phyloP scores from a whole-genome alignment of 2,329 filamentous ascomycete genomes.

The Chrysoporthe cubensis region DNA sequence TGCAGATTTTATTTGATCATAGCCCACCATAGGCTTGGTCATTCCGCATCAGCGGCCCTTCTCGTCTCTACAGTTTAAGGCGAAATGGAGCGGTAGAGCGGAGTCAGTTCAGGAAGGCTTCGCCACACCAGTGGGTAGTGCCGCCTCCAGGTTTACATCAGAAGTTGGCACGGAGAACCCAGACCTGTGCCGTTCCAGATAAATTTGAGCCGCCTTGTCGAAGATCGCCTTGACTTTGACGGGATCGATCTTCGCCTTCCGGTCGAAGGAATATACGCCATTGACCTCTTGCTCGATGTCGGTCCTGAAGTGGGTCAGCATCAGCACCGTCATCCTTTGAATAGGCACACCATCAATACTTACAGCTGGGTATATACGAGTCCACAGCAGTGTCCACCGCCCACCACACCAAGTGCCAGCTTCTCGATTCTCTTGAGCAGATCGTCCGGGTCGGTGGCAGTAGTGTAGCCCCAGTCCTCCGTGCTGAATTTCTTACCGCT shows the following conservation, averaged over 20 bases:
- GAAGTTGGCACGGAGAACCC: background rate
- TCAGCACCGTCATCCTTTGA: background rate
- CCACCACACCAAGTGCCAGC: constrained; percentile 61
- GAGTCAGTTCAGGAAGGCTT: background rate
- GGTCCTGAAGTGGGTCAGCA: constrained; percentile 39
- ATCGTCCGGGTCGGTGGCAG: constrained; percentile 62
- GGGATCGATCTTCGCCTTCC: constrained; percentile 63
- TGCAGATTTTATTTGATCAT: too few relatives aligned
- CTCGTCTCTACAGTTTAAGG: background rate
- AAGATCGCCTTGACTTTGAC: constrained; percentile 61
- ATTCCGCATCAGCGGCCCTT: background rate
- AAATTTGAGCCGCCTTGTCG: constrained; percentile 53
- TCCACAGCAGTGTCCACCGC: constrained; percentile 60
- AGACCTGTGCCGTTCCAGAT: constrained; percentile 36
- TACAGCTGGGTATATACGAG: constrained; percentile 70
- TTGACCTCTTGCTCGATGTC: constrained; percentile 73
- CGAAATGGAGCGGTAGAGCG: background rate
- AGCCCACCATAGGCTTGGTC: too few relatives aligned
- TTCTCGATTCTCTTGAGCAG: constrained; percentile 61
- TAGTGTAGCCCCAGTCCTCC: constrained; percentile 71
- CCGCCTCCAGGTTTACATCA: background rate
- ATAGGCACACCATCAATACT: constrained; percentile 35
- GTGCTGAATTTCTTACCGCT: constrained; percentile 41
- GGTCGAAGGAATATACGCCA: constrained; percentile 66
- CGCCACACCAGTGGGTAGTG: constrained; percentile 14